phyloP scores from a whole-genome alignment of 371 early-diverging fungal species.

The Apophysomyces sp. region DNA sequence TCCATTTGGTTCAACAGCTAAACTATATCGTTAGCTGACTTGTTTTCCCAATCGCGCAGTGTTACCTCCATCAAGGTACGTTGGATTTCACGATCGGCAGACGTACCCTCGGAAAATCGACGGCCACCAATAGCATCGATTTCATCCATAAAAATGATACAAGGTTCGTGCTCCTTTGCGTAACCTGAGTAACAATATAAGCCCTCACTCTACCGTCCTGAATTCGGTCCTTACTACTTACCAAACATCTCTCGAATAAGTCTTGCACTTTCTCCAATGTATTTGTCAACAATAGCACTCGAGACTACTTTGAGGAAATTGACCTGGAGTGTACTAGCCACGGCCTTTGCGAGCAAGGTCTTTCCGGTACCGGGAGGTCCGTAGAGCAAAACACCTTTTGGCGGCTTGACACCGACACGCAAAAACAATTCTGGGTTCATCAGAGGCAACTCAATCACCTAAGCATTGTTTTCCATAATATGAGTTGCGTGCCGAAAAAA shows the following conservation, averaged over 20 bases:
- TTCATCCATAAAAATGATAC: constrained; percentile 99
- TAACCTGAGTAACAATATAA: constrained; percentile 62
- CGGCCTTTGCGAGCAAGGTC: constrained; percentile 93
- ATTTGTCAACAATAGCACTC: constrained; percentile 99
- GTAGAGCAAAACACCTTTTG: constrained; percentile 98
- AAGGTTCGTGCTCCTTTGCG: constrained; percentile 99
- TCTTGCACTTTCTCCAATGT: constrained; percentile 98
- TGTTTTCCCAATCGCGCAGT: constrained; percentile 7
- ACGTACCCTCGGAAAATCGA: constrained; percentile 98
- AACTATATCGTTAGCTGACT: background rate
- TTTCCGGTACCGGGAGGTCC: constrained; percentile 99
- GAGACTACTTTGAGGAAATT: constrained; percentile 98
- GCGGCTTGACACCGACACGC: constrained; percentile 98
- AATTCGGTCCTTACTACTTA: constrained; percentile 21
- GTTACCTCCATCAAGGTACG: constrained; percentile 97
- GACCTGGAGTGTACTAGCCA: constrained; percentile 96
- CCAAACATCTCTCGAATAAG: constrained; percentile 99
- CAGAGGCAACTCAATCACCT: constrained; percentile 98
- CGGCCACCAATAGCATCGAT: constrained; percentile 99
- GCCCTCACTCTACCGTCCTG: background rate
- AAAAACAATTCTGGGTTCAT: constrained; percentile 99
- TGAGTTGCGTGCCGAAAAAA: too few species aligned
- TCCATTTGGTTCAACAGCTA: constrained; percentile 99
- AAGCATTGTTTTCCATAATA: too few species aligned
- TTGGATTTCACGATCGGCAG: constrained; percentile 99